Conservation (phyloP, 2,329 filamentous ascomycete species). For the Claviceps fusiformis region DNA sequence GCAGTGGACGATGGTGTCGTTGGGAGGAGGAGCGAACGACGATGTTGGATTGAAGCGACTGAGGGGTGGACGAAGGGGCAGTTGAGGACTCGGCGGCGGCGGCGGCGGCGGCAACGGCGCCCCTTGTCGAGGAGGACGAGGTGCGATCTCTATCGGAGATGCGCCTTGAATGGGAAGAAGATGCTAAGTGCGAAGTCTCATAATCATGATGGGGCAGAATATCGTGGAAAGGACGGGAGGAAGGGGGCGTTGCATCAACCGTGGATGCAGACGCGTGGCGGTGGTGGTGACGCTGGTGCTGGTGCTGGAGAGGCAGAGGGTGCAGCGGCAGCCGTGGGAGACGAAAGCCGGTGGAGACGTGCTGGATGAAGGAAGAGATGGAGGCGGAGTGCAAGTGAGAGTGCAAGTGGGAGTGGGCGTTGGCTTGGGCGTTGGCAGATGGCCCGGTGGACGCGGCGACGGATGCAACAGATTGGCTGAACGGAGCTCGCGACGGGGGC, state of each 20-base stretch:
- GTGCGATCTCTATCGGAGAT: slow-evolving; percentile 49
- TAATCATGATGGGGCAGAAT: slow-evolving; percentile 50
- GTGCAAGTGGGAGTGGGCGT: background rate
- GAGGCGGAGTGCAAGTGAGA: background rate
- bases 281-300: slow-evolving; percentile 21
- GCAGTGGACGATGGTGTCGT: slow-evolving; percentile 18
- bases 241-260: background rate
- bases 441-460: background rate
- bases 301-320: slow-evolving; percentile 11
- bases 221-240: slow-evolving; percentile 26
- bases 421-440: slow-evolving; percentile 3
- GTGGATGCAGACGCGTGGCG: slow-evolving; percentile 27
- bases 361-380: background rate
- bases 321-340: slow-evolving; percentile 5
- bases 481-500: background rate
- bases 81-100: slow-evolving; percentile 26
- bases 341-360: background rate
- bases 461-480: background rate
- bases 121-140: slow-evolving; percentile 24
- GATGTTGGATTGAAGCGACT: slow-evolving; percentile 31
- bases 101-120: slow-evolving; percentile 34
- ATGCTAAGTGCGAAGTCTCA: slow-evolving; percentile 55
- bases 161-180: slow-evolving; percentile 41
- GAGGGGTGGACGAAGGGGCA: slow-evolving; percentile 6
- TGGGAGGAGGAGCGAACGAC: slow-evolving; percentile 32